Evolutionary conservation across 108 stramenopile genomes (phyloP).

Genomic region (Bacterosira constricta): DNA sequence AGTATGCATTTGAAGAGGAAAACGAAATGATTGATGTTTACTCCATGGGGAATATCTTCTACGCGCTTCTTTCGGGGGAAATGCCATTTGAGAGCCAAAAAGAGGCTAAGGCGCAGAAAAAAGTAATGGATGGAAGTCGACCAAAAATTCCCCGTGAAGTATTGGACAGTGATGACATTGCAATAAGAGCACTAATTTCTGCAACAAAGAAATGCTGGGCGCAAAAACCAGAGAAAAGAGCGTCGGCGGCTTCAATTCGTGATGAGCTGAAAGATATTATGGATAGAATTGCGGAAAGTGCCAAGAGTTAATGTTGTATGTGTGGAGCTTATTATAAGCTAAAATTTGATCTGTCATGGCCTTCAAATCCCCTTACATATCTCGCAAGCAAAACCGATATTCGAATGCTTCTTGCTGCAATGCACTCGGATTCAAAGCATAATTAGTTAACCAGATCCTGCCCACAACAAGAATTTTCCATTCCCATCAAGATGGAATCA

Average conservation of each 20-base stretch:
- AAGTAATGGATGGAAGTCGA: slow-evolving; percentile 46
- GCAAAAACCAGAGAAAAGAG: slow-evolving; percentile 51
- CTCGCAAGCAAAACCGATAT: too few species aligned
- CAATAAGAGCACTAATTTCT: slow-evolving; percentile 52
- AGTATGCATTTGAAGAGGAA: slow-evolving; percentile 61
- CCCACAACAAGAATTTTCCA: too few species aligned
- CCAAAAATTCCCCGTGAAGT: slow-evolving; percentile 56
- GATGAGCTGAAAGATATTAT: slow-evolving; percentile 53
- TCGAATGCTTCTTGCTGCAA: too few species aligned
- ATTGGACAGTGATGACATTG: slow-evolving; percentile 46
- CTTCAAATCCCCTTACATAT: too few species aligned
- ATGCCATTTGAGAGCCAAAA: slow-evolving; percentile 52
- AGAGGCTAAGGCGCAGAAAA: slow-evolving; percentile 34
- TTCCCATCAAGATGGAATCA: too few species aligned
- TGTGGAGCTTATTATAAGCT: too few species aligned
- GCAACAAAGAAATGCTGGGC: slow-evolving; percentile 58
- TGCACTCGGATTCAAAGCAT: too few species aligned
- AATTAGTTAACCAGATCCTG: too few species aligned
- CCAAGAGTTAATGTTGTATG: too few species aligned
- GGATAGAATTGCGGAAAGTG: too few species aligned
- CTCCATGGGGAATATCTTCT: slow-evolving; percentile 78
- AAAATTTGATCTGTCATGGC: too few species aligned
- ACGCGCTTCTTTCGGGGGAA: slow-evolving; percentile 53
- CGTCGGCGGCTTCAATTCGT: slow-evolving; percentile 54
- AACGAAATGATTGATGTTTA: slow-evolving; percentile 77